Percentiles rank a stretch among this genome's conserved stretches.
These are phyloP conservation scores for Otatea glauca DNA, from an alignment of 176 grass and related monocot genomes.

Conservation along the genomic window DNA sequence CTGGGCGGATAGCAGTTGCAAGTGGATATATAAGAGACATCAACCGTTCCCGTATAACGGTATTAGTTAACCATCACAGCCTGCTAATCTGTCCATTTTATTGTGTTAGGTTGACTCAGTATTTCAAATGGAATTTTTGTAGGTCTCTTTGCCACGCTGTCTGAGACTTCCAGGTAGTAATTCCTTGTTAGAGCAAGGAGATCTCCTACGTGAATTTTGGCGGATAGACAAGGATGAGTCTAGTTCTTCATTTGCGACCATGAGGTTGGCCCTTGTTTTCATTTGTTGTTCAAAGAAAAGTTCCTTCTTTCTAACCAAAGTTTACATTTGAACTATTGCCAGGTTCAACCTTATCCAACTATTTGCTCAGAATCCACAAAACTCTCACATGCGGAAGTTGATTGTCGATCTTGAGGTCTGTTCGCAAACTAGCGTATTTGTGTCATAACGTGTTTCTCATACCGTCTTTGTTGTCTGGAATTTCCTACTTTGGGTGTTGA, in stretches of 20 bases:
- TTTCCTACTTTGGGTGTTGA: slow-evolving; percentile 47
- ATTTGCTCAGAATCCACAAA: slow-evolving; percentile 70
- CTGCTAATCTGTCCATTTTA: slow-evolving; percentile 28
- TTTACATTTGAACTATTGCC: slow-evolving; percentile 33
- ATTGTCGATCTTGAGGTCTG: slow-evolving; percentile 88
- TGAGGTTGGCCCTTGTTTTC: slow-evolving; percentile 68
- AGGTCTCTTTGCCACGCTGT: slow-evolving; percentile 84
- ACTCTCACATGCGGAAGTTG: slow-evolving; percentile 69
- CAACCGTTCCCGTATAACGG: slow-evolving; percentile 66
- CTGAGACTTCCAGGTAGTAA: slow-evolving; percentile 74
- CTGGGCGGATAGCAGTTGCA: slow-evolving; percentile 76
- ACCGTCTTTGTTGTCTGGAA: slow-evolving; percentile 28
- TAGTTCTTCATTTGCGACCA: slow-evolving; percentile 84
- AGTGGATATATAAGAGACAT: slow-evolving; percentile 83
- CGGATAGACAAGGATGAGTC: slow-evolving; percentile 86
- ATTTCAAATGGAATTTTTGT: slow-evolving; percentile 38
- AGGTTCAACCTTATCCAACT: slow-evolving; percentile 86
- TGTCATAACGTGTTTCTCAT: slow-evolving; percentile 21
- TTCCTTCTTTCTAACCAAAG: slow-evolving; percentile 40
- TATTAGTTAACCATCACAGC: slow-evolving; percentile 45
- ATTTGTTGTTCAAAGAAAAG: neutral
- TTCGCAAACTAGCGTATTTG: slow-evolving; percentile 7
- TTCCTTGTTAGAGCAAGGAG: slow-evolving; percentile 59
- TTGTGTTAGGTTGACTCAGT: slow-evolving; percentile 36
- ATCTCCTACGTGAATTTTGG: slow-evolving; percentile 71